These are phyloP conservation scores for Arxiozyma telluris DNA, from an alignment of 1,139 yeast genomes.

Conservation along the genomic window DNA sequence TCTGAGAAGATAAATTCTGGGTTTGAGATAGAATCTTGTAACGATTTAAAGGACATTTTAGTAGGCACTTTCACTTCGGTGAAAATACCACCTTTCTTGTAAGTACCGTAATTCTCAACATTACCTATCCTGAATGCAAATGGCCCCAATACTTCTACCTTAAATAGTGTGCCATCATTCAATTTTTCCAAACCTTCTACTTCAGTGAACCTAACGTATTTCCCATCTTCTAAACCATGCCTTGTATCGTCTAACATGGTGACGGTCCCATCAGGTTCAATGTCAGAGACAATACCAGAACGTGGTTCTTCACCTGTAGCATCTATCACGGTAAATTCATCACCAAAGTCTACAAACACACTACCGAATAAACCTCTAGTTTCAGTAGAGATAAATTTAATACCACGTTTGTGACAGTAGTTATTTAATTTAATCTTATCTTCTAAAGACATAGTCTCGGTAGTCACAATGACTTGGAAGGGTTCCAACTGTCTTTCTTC, in stretches of 20 bases:
- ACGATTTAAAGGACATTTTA: constrained; percentile 51
- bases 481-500: constrained; percentile 43
- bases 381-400: constrained; percentile 75
- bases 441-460: constrained; percentile 62
- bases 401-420: constrained; percentile 61
- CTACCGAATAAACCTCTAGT: constrained; percentile 82
- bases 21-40: constrained; percentile 52
- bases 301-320: constrained; percentile 88
- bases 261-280: constrained; percentile 83
- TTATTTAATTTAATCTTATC: constrained; percentile 69
- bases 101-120: constrained; percentile 48
- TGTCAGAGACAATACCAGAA: constrained; percentile 78
- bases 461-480: constrained; percentile 76
- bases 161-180: constrained; percentile 63
- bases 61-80: constrained; percentile 85
- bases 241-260: constrained; percentile 86
- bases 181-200: constrained; percentile 58
- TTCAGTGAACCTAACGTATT: constrained; percentile 80
- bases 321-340: constrained; percentile 69
- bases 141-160: constrained; percentile 85
- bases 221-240: constrained; percentile 91
- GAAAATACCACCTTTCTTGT: constrained; percentile 78
- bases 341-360: constrained; percentile 86
- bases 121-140: constrained; percentile 72
- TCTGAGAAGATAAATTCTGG: constrained; percentile 83